These are phyloP conservation scores for Sclerotinia glacialis DNA, from an alignment of 2,329 filamentous ascomycete genomes.

Conservation along the genomic window DNA sequence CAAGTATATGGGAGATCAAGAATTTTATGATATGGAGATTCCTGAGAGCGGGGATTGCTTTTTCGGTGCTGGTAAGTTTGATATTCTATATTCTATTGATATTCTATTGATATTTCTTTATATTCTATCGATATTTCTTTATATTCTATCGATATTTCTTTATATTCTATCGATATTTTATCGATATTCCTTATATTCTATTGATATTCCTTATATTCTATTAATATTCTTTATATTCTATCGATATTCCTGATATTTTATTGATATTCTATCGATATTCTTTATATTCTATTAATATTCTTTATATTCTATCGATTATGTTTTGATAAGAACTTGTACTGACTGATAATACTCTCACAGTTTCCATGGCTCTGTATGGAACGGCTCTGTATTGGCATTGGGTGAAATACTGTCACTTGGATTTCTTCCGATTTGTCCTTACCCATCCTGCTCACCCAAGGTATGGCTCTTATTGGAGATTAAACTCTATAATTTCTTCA, in stretches of 20 bases:
- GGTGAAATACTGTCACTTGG: neutral
- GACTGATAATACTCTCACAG: neutral
- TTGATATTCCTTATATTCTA: no score
- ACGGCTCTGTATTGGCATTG: neutral
- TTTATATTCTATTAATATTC: neutral
- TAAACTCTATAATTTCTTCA: neutral
- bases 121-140: no score
- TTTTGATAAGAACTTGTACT: neutral
- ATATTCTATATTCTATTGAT: no score
- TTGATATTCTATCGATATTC: no score
- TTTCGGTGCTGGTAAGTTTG: neutral
- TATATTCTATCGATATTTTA: no score
- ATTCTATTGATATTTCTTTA: no score
- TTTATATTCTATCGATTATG: no score
- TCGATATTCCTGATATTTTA: no score
- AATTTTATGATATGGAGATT: neutral
- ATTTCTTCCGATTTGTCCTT: constrained; percentile 9
- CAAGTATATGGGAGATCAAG: neutral
- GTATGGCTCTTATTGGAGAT: neutral
- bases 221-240: no score
- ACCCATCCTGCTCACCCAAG: constrained; percentile 1
- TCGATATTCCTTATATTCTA: no score
- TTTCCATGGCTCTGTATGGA: constrained; percentile 6
- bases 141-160: no score
- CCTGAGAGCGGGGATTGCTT: neutral